Conservation (phyloP, 1,284 basidiomycete genomes). For the Trichosporon inkin region DNA sequence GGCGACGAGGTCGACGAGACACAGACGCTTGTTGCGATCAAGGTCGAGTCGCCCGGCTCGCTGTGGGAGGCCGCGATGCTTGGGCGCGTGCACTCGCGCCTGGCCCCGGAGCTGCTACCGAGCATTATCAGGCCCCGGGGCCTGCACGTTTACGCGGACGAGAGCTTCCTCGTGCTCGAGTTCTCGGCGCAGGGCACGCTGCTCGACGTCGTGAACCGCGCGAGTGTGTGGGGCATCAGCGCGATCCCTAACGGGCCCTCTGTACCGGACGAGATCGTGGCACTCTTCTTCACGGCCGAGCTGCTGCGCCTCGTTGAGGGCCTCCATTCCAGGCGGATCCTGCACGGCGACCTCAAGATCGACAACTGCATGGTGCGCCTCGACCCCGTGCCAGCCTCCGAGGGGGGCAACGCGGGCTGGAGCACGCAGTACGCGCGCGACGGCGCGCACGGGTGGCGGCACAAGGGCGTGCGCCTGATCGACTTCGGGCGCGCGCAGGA, state of each 20-base stretch:
- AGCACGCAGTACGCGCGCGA: conserved; percentile 66
- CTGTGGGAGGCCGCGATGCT: conserved; percentile 93
- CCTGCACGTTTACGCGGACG: conserved; percentile 78
- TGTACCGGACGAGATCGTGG: conserved; percentile 82
- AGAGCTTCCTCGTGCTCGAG: conserved; percentile 85
- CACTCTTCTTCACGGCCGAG: conserved; percentile 92
- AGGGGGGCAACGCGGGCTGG: conserved; percentile 65
- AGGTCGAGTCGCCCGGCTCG: conserved; percentile 83
- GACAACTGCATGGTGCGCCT: conserved; percentile 95
- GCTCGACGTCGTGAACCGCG: conserved; percentile 86
- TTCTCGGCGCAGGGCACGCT: conserved; percentile 88
- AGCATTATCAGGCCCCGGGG: conserved; percentile 71
- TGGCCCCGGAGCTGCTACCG: conserved; percentile 57
- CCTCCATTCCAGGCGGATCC: conserved; percentile 74
- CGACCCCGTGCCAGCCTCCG: conserved; percentile 61
- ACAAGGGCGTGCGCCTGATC: conserved; percentile 86
- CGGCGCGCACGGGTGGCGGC: conserved; percentile 76
- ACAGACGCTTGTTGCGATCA: conserved; percentile 69
- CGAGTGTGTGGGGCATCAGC: conserved; percentile 57
- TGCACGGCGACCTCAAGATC: conserved; percentile 98
- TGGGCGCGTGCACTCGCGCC: conserved; percentile 65
- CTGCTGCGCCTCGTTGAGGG: conserved; percentile 77
- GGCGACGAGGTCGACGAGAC: conserved; percentile 60
- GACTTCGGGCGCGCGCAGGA: conserved; percentile 96
- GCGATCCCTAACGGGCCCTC: conserved; percentile 34